Conservation (phyloP, 805 yeast genomes). For the Candida nemodendra region DNA sequence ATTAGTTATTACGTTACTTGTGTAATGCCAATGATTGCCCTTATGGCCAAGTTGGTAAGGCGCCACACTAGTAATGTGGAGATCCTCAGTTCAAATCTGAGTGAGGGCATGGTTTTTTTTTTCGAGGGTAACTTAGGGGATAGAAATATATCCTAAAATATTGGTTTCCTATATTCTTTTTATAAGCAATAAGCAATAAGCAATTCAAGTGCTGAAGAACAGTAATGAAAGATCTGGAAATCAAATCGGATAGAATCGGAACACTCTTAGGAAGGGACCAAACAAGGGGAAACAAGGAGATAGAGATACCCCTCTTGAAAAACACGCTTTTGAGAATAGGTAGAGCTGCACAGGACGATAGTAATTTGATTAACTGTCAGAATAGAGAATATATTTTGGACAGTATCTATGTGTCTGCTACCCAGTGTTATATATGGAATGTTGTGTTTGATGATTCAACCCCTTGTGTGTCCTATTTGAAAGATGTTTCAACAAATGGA, state of each 20-base stretch:
- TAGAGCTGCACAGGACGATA: constrained; percentile 34
- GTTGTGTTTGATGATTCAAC: constrained; percentile 47
- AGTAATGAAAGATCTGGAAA: too few species aligned
- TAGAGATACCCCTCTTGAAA: constrained; percentile 18
- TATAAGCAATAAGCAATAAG: too few species aligned
- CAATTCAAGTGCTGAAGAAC: too few species aligned
- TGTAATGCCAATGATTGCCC: not conserved
- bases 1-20: too few species aligned
- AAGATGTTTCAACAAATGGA: constrained; percentile 54
- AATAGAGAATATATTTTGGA: constrained; percentile 27
- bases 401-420: constrained; percentile 41
- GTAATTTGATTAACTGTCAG: constrained; percentile 1
- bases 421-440: constrained; percentile 41
- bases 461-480: constrained; percentile 47
- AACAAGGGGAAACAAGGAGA: not conserved
- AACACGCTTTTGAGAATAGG: constrained; percentile 44
- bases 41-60: constrained; percentile 36
- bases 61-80: constrained; percentile 37
- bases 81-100: constrained; percentile 36
- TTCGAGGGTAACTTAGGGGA: too few species aligned
- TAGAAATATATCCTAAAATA: too few species aligned
- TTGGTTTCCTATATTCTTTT: too few species aligned
- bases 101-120: not conserved
- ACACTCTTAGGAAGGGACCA: constrained; percentile 6
- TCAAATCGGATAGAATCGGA: constrained; percentile 1